phyloP scores from a whole-genome alignment of 495 filamentous ascomycete genomes.

The Achaetomiella virescens region DNA sequence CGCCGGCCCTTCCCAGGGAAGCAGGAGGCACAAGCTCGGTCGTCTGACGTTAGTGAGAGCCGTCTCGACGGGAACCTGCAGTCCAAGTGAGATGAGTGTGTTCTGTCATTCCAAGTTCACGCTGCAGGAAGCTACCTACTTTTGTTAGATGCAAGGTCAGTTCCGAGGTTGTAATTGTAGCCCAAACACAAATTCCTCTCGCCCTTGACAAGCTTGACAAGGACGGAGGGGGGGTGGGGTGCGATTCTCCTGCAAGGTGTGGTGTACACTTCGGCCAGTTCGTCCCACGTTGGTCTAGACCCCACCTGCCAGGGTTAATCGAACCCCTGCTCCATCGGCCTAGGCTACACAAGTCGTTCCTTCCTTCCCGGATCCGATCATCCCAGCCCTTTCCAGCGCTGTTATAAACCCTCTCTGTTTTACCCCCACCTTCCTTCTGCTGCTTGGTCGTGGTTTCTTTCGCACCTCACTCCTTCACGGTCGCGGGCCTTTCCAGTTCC shows the following conservation, averaged over 20 bases:
- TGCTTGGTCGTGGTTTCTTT: not conserved
- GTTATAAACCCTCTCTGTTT: not conserved
- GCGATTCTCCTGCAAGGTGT: not conserved
- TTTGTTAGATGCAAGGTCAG: too few species aligned
- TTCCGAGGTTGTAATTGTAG: too few species aligned
- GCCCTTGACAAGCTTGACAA: too few species aligned
- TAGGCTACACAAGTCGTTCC: not conserved
- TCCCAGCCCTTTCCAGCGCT: not conserved
- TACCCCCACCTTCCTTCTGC: not conserved
- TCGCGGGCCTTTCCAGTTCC: conserved; percentile 22
- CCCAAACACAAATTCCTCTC: too few species aligned
- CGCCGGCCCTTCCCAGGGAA: too few species aligned
- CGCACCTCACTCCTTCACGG: conserved; percentile 20
- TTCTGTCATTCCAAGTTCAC: too few species aligned
- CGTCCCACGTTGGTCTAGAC: conserved; percentile 7
- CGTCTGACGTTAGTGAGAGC: too few species aligned
- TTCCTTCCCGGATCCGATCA: not conserved
- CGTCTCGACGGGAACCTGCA: too few species aligned
- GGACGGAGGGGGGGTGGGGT: too few species aligned
- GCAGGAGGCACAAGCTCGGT: too few species aligned
- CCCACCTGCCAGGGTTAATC: not conserved
- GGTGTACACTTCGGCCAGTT: not conserved
- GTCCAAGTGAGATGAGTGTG: too few species aligned
- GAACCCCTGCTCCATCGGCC: not conserved
- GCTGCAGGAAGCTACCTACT: too few species aligned